Evolutionary conservation across 768 basidiomycete species (phyloP), one percentile per base, ranked within the genome.

Genomic region (Phanerodontia chrysosporium): DNA sequence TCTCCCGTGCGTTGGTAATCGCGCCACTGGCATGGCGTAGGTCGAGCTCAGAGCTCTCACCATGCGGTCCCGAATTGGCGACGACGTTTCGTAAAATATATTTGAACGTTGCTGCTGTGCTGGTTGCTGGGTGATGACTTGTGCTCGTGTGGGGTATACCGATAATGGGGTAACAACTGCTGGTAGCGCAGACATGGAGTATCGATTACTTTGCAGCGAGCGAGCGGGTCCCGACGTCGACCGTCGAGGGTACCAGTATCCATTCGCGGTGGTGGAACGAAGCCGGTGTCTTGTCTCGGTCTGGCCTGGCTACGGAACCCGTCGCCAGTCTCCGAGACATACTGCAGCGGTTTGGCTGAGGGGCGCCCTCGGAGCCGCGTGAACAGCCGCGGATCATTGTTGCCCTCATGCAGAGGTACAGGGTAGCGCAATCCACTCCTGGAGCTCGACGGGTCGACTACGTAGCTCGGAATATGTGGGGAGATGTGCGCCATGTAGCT

Each of bases 141-240:
- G 51, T 22, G 57, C 18, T n/a, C 60, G 29, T 21, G 51, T 36
- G n/a, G 60, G 60, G 57, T 62, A 62, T 62, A 45, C 57, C 25
- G 60, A 58, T 39, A 58, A 18, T 8, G 39, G 56, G 18, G 49
- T 58, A 48, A 62, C 60, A 62, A 65, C 29, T 58, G 62, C 49
- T 59, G 63, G 35, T 49, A 57, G 35, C 7, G 55, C 53, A 22
- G 61, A 54, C 57, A 59, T 59, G 16, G 61, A 58, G 45, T 44
- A 45, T 35, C 61, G 22, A 56, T 55, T 53, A 32, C 62, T 12
- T 35, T 57, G 61, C 62, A 59, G 49, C 64, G 62, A 36, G 66
- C 66, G 30, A 32, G 60, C 55, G 8, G 74, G 74, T 18, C 73
- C 73, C 0, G 74, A 75, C 54, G 66, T 66, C 6, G 74, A 73